Evolutionary conservation across 1,284 basidiomycete genomes (phyloP).

Genomic region (Meripilus lineatus): DNA sequence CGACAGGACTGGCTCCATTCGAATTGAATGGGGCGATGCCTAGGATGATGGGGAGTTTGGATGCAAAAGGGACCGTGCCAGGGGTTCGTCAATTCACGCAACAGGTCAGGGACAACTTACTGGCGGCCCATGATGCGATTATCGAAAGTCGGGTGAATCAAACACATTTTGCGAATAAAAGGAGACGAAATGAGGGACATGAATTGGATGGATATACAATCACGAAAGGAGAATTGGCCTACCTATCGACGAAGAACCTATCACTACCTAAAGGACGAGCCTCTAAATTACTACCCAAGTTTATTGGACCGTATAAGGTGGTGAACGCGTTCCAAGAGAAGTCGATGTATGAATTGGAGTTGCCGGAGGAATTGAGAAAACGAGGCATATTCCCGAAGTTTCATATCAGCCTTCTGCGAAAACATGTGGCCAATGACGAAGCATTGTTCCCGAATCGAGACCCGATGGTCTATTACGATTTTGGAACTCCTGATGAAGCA

Average conservation of each 20-base stretch:
- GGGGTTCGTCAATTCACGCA: slow-evolving; percentile 20
- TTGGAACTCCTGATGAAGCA: too few species aligned
- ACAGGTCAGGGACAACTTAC: slow-evolving; percentile 10
- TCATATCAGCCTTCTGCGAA: too few species aligned
- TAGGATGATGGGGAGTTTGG: slow-evolving; percentile 16
- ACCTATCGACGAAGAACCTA: slow-evolving; percentile 31
- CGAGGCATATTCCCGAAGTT: too few species aligned
- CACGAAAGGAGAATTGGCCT: slow-evolving; percentile 22
- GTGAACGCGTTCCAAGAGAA: slow-evolving; percentile 8
- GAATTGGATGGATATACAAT: slow-evolving; percentile 1
- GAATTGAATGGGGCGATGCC: too few species aligned
- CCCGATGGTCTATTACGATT: too few species aligned
- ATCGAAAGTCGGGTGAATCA: slow-evolving; percentile 19
- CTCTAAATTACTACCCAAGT: slow-evolving; percentile 27
- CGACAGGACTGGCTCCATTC: too few species aligned
- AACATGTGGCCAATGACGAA: too few species aligned
- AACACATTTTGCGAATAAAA: too few species aligned
- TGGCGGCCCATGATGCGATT: slow-evolving; percentile 24
- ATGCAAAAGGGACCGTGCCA: slow-evolving; percentile 13
- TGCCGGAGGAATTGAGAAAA: too few species aligned
- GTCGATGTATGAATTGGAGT: slow-evolving; percentile 23
- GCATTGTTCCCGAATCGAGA: too few species aligned
- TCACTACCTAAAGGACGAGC: slow-evolving; percentile 27
- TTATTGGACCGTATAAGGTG: slow-evolving; percentile 28
- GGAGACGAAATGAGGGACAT: slow-evolving; percentile 11